Evolutionary conservation across 495 filamentous ascomycete species (phyloP), one percentile per base, ranked within the genome.

Genomic region (Lophium mytilinum): DNA sequence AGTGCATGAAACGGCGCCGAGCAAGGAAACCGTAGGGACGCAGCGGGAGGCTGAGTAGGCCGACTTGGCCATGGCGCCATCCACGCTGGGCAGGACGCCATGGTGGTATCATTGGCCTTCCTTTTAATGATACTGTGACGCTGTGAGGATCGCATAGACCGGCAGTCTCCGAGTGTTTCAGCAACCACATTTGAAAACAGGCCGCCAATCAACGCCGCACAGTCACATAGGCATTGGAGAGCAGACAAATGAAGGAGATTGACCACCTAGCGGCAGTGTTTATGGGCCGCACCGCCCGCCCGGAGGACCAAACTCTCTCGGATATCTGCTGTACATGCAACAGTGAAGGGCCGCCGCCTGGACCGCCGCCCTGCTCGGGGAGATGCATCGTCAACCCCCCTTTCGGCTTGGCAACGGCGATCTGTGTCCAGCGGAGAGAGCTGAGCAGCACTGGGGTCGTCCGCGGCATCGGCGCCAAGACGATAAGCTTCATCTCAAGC

Each of bases 401-500:
- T 51, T 52, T 37, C 49, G 37, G 24, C 52, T 63, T 58, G 60
- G 52, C 51, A 58, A 58, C 60, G 41, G 55, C 55, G 52, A 50
- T 45, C 50, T 47, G 46, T 43, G 17, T 2, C 8, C 50, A 57
- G n/a, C 19, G 14, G 34, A 43, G 48, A 54, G 49, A 50, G 50
- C 37, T 40, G 24, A 39, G 42, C 14, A 42, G 10, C n/a, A 17
- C 37, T 52, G 55, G 42, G 39, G 18, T 50, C 37, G 33, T 19
- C 45, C 36, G 19, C 18, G 45, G 55, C 54, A 19, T 55, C 24
- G 19, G 24, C 46, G 55, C 54, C 39, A 50, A 43, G 48, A 52
- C 36, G 40, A 50, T 50, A 52, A 17, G 48, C 12, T 46, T 24
- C 12, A 24, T 14, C 19, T n/a, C 17, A 30, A 30, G 24, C 24